Evolutionary conservation across 1,284 basidiomycete species (phyloP).

Genomic region (Meira miltonrushii): DNA sequence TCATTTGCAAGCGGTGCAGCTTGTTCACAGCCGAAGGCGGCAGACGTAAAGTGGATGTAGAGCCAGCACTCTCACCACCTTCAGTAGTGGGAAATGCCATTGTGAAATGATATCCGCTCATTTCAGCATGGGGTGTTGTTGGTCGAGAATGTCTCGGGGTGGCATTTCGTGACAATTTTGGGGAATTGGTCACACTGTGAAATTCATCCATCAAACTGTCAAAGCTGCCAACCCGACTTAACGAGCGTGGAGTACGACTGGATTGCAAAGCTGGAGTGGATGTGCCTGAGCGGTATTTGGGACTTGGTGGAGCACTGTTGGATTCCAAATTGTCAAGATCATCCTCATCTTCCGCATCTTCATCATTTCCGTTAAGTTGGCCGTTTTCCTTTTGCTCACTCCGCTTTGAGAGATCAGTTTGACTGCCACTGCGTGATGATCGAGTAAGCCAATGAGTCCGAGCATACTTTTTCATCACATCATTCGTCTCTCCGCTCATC

Average conservation of each 20-base stretch:
- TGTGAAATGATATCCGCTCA: neutral
- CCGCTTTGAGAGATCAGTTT: neutral
- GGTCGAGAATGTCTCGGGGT: constrained; percentile 22
- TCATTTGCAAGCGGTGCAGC: constrained; percentile 36
- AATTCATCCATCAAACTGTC: constrained; percentile 48
- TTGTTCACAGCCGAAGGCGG: constrained; percentile 35
- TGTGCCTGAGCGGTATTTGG: neutral
- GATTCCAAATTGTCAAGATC: neutral
- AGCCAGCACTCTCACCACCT: neutral
- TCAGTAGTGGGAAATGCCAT: neutral
- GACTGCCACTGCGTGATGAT: neutral
- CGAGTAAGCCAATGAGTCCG: constrained; percentile 10
- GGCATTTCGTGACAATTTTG: constrained; percentile 25
- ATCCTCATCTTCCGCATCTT: neutral
- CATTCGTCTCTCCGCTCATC: constrained; percentile 34
- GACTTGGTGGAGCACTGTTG: constrained; percentile 12
- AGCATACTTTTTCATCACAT: constrained; percentile 36
- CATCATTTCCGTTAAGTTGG: neutral
- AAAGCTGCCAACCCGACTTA: constrained; percentile 28
- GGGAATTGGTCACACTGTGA: constrained; percentile 30
- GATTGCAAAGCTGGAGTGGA: neutral
- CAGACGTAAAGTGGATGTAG: constrained; percentile 20
- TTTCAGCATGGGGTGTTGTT: constrained; percentile 6
- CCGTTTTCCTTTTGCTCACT: neutral
- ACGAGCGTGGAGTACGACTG: constrained; percentile 6